Base-by-base conservation (phyloP, 331 rosid species). In the Malus hybrid region DNA sequence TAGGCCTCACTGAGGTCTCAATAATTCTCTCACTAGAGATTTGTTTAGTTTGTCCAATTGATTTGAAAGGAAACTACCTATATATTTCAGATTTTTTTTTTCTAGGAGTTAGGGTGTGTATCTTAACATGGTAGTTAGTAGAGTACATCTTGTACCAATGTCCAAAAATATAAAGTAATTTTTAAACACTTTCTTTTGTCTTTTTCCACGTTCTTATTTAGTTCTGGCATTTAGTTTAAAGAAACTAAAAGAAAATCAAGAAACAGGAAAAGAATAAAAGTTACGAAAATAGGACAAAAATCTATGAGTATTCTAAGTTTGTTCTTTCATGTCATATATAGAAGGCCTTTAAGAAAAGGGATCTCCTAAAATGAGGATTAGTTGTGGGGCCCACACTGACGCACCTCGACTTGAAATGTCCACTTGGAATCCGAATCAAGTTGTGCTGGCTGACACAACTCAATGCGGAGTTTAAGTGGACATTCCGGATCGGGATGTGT, bases 281-380 rank as follows among this genome's bases (percentile, higher is more conserved):
- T 50, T 50, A 3, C 19, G 0, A 50, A 50, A 6, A 15, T 6
- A 50, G n/a, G 20, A 16, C 56, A 64, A 64, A 3, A 65, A 16
- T 2, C 8, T 16, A 52, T 80, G 83, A 68, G 76, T 71, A 76
- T 64, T 73, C 44, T 5, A 5, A 83, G 34, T 78, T 82, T 80
- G 78, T 84, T 86, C 72, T 3, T 50, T 50, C n/a, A 16, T 50
- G 18, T 50, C n/a, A 50, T 39, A 70, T 67, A 46, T 67, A 3
- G 0, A 1, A 39, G 46, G 4, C 12, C 1, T 9, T 39, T 39
- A 9, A 39, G 12, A 1, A 0, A 39, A 9, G 12, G 0, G 4
- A 39, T 9, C 12, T 0, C 3, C 1, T 39, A 2, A 39, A 39
- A 39, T 39, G 46, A 39, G 46, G 0, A 9, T 39, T 39, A 39